These are phyloP conservation scores for Groenewaldozyma salmanticensis DNA, from an alignment of 805 yeast species.

Conservation along the genomic window DNA sequence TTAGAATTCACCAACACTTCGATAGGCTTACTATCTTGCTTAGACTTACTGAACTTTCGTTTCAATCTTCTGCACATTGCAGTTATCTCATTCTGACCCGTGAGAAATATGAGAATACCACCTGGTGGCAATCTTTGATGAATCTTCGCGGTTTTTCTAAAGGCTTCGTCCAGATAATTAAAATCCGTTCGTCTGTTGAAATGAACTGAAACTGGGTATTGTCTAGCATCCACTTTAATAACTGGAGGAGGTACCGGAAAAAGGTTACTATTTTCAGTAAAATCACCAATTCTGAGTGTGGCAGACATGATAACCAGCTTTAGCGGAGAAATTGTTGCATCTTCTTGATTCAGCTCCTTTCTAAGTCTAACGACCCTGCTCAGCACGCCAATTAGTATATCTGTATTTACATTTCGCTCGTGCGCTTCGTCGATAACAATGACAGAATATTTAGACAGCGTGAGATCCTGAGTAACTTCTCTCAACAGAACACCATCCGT, in stretches of 20 bases:
- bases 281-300: conserved; percentile 86
- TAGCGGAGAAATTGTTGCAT: conserved; percentile 48
- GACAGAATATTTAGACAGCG: conserved; percentile 72
- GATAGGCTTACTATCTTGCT: conserved; percentile 12
- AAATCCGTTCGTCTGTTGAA: conserved; percentile 71
- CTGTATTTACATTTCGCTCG: conserved; percentile 93
- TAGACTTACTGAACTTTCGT: conserved; percentile 39
- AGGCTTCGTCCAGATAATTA: conserved; percentile 81
- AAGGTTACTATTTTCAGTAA: conserved; percentile 66
- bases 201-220: conserved; percentile 86
- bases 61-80: conserved; percentile 62
- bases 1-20: conserved; percentile 39
- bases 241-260: conserved; percentile 77
- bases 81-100: conserved; percentile 90
- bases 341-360: conserved; percentile 28
- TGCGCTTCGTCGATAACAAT: conserved; percentile 96
- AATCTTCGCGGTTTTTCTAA: conserved; percentile 73
- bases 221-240: conserved; percentile 83
- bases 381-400: conserved; percentile 87
- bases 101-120: conserved; percentile 80
- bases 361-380: conserved; percentile 78
- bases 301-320: conserved; percentile 95
- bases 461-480: conserved; percentile 85
- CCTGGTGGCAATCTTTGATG: conserved; percentile 86
- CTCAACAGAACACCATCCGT: conserved; percentile 93